Evolutionary conservation across 371 early-diverging fungal species (phyloP), one percentile per base, ranked within the genome.

Genomic region (Rhizomucor miehei): DNA sequence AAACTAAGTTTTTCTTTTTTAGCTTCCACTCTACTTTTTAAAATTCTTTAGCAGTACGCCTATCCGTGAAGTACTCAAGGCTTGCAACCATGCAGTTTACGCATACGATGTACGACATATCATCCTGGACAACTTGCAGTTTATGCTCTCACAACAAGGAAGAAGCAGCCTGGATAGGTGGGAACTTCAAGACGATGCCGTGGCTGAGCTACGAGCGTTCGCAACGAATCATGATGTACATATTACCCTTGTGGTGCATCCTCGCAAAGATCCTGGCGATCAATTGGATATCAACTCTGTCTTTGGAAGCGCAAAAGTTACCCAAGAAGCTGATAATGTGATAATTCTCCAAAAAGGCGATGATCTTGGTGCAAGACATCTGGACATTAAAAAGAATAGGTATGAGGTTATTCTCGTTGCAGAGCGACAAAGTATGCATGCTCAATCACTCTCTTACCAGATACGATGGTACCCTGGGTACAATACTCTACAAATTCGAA

Each of bases 291-390:
- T 90, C 52, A 81, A 84, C 51, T 86, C 87, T 3, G 75, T 90
- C 8, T 86, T 88, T 63, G 91, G 91, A 21, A 84, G 88, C 37
- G 91, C 89, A 50, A 90, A 90, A 67, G 79, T 88, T 1, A 88
- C 90, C 14, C 91, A 90, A 54, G 91, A 90, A 71, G 89, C 91
- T 11, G 91, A 90, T 56, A 90, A 90, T 68, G 90, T 90, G 0
- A 71, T 90, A 8, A 82, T 90, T 12, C 58, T 90, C 44, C 90
- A 90, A 57, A 77, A 69, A 39, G 47, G 51, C 5, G 65, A 67
- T 51, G 66, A 63, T 24, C 20, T 53, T 24, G 37, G 61, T 23
- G 35, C 59, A 14, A 67, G 86, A 41, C 79, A 68, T 20, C 48
- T 90, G 13, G 89, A 89, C 51, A 73, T 90, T 25, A 80, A 80